Percentiles rank a stretch among this genome's conserved stretches.
phyloP scores from a whole-genome alignment of 2,329 filamentous ascomycete genomes.

The Colletotrichum camelliae region DNA sequence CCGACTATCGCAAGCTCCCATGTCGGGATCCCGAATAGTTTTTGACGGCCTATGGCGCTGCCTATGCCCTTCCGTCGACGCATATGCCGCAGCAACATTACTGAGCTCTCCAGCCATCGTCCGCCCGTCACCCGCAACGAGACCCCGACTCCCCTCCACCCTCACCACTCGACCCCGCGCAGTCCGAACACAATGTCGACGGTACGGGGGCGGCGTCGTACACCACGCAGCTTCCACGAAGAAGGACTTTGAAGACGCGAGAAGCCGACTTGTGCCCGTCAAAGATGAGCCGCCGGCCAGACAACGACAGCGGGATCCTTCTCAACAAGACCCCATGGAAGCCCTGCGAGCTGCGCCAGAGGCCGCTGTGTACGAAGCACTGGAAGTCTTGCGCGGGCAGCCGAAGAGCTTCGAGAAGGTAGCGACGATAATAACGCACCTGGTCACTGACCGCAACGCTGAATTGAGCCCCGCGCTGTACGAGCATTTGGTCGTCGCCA shows the following conservation, averaged over 20 bases:
- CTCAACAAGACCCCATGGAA: slow-evolving; percentile 17
- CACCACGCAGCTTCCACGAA: not conserved
- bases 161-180: not conserved
- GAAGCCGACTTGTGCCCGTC: not conserved
- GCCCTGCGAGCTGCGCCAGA: slow-evolving; percentile 34
- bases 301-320: not conserved
- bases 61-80: slow-evolving; percentile 62
- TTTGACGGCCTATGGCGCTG: slow-evolving; percentile 69
- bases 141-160: not conserved
- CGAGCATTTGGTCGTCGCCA: slow-evolving; percentile 75
- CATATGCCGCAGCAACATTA: slow-evolving; percentile 37
- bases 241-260: not conserved
- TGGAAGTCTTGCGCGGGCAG: slow-evolving; percentile 45
- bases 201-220: not conserved
- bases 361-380: slow-evolving; percentile 50
- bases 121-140: slow-evolving; percentile 1
- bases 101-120: slow-evolving; percentile 26
- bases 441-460: slow-evolving; percentile 62
- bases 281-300: not conserved
- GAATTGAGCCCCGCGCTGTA: slow-evolving; percentile 67
- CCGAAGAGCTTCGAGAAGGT: slow-evolving; percentile 43
- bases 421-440: slow-evolving; percentile 56
- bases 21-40: slow-evolving; percentile 43
- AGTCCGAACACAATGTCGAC: not conserved
- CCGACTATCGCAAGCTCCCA: slow-evolving; percentile 24